Base-by-base conservation (phyloP, 768 basidiomycete genomes). In the Gelatoporia subvermispora region DNA sequence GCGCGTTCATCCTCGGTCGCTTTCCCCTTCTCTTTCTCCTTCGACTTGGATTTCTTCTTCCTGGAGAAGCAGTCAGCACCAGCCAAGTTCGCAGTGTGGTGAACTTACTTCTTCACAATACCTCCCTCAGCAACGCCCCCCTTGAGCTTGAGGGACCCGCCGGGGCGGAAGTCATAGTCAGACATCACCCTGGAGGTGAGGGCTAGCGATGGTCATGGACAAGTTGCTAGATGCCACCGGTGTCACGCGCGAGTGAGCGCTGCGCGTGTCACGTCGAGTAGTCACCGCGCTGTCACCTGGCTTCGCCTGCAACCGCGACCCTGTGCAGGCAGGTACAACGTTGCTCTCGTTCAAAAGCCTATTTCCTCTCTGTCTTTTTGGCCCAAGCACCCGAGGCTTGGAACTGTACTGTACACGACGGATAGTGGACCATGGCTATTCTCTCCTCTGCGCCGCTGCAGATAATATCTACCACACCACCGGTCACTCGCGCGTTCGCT, bases 61-160 rank as follows among this genome's bases (percentile, higher is more conserved):
- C 85, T 88, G 62, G n/a, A 49, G 43, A 38, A 48, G n/a, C 45
- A 24, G 37, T 50, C 8, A 56, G 20, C 34, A 53, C 40, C 46
- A 47, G 49, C 56, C 43, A n/a, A 13, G 45, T 23, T 52, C 38
- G 13, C 9, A 35, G 41, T 23, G 8, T 53, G 35, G 18, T 51
- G 22, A 2, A 65, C 81, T 54, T 56, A 90, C 91, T 92, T 93
- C 68, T 93, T 93, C 40, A 83, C 81, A 48, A 86, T 76, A 3
- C 88, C 86, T 48, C 87, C 89, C 55, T 88, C 89, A 22, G 73
- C 72, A 28, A 85, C 84, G 31, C 78, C 82, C n/a, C 87, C 81
- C 71, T 93, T 94, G 61, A 94, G 77, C 67, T 92, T 94, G 65
- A 94, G 85, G 56, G 88, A 83, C 63, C 92, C 91, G 41, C 89